These are phyloP conservation scores for Naganishia kalamii DNA, from an alignment of 768 basidiomycete genomes.

Conservation along the genomic window DNA sequence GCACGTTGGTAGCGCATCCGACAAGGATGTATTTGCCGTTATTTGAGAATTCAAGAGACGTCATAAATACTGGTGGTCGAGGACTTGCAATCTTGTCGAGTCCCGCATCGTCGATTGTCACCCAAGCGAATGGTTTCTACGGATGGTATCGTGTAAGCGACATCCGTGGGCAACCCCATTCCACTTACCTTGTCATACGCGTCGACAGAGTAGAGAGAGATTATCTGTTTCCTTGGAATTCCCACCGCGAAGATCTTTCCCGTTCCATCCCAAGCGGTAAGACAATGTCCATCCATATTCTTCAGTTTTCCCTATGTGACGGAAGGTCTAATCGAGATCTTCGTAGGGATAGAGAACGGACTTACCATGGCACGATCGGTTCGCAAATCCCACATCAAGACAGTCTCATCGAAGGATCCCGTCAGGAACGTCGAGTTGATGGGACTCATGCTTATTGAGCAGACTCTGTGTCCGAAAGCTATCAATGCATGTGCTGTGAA, in stretches of 20 bases:
- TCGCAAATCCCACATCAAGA: constrained; percentile 91
- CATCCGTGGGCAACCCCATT: neutral
- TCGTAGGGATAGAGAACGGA: neutral
- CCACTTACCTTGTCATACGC: constrained; percentile 36
- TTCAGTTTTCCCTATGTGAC: constrained; percentile 34
- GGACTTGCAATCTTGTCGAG: constrained; percentile 70
- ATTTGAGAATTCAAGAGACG: constrained; percentile 80
- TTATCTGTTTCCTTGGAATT: constrained; percentile 31
- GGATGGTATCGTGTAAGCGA: neutral
- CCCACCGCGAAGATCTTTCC: constrained; percentile 41
- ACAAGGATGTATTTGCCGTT: constrained; percentile 85
- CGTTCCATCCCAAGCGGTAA: constrained; percentile 38
- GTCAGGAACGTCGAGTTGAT: constrained; percentile 94
- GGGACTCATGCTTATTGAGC: constrained; percentile 85
- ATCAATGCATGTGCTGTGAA: neutral
- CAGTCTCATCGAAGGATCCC: constrained; percentile 85
- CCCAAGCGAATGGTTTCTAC: constrained; percentile 72
- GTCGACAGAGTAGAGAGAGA: constrained; percentile 34
- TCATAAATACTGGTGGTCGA: constrained; percentile 81
- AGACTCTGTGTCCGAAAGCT: constrained; percentile 52
- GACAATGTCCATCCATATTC: constrained; percentile 39
- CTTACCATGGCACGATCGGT: constrained; percentile 60
- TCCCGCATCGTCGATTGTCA: constrained; percentile 74
- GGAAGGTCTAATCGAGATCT: neutral
- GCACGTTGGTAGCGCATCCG: constrained; percentile 84